Evolutionary conservation across 345 rosid species (phyloP), one percentile per base, ranked within the genome.

Genomic region (Ricinus communis): DNA sequence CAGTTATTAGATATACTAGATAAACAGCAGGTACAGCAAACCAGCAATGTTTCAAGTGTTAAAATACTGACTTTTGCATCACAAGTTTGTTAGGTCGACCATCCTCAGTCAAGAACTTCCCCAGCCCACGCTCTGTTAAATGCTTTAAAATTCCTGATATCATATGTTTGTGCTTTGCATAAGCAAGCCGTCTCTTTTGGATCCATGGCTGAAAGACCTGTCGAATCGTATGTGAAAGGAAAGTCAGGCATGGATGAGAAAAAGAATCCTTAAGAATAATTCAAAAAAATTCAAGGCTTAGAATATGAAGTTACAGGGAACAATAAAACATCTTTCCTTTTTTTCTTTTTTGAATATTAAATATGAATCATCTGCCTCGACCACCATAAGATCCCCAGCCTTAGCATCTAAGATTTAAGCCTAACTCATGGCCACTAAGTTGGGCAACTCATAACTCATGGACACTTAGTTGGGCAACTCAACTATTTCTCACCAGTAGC

Each of bases 201-300:
- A 95, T 86, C 97, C 90, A 87, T 13, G 99, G 99, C 82, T 95
- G 99, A 75, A 84, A 83, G 56, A 86, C 45, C 87, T 86, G 73
- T 25, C 59, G 14, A 22, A 51, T 33, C 8, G 31, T 1, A 31
- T 24, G 49, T 22, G 3, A 55, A 51, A 11, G 52, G 24, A 25
- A 63, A 22, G 18, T 24, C 24, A 51, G 22, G 11, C 7, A 53
- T 61, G 21, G 40, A 49, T 22, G 16, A 1, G 27, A 36, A 31
- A 70, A 46, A 18, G 46, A 51, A 33, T 49, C 54, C 54, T 59
- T 16, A 67, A 67, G 0, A 45, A 46, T 2, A 12, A 52, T 33
- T 19, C 25, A 13, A 5, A 28, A 57, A 33, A 6, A 2, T 2
- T 33, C 6, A 6, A 33, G 2, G 4, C 38, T 33, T 2, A 33